phyloP scores from a whole-genome alignment of 768 basidiomycete species.

The Mycena epipterygia region DNA sequence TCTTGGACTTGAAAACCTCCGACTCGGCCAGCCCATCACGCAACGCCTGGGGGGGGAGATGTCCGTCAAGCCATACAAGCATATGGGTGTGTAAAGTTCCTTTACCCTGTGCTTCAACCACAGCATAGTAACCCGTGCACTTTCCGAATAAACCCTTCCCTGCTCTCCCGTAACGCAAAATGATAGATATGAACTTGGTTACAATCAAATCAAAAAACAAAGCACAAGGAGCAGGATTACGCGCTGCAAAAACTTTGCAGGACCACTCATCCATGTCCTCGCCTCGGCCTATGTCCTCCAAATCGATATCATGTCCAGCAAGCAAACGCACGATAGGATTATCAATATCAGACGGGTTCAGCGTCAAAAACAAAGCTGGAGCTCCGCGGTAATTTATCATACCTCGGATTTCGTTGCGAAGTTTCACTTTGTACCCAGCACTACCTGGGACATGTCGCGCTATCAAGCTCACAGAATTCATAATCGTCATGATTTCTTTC shows the following conservation, averaged over 20 bases:
- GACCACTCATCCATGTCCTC: not conserved
- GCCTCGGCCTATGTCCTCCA: not conserved
- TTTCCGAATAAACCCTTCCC: conserved; percentile 18
- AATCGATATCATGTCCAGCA: conserved; percentile 25
- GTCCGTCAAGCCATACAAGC: conserved; percentile 45
- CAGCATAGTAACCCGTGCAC: conserved; percentile 7
- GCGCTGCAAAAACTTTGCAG: not conserved
- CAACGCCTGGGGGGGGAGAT: conserved; percentile 34
- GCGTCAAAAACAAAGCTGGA: conserved; percentile 39
- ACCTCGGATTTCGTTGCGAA: conserved; percentile 38
- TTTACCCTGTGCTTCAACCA: conserved; percentile 43
- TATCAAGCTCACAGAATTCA: conserved; percentile 3
- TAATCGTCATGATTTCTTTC: not conserved
- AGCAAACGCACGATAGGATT: conserved; percentile 36
- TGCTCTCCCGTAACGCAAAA: not conserved
- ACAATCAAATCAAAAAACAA: not conserved
- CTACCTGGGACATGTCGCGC: conserved; percentile 35
- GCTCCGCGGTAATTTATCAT: conserved; percentile 33
- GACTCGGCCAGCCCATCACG: not conserved
- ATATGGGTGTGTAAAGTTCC: conserved; percentile 46
- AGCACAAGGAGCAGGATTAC: not conserved
- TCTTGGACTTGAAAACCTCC: not conserved
- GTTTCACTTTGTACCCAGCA: conserved; percentile 34
- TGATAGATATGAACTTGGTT: not conserved
- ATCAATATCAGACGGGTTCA: conserved; percentile 40